A percentile compares a stretch with the other conserved stretches of the same genome.
These are phyloP conservation scores for Botrytis elliptica DNA, from an alignment of 2,329 filamentous ascomycete species.

Conservation along the genomic window DNA sequence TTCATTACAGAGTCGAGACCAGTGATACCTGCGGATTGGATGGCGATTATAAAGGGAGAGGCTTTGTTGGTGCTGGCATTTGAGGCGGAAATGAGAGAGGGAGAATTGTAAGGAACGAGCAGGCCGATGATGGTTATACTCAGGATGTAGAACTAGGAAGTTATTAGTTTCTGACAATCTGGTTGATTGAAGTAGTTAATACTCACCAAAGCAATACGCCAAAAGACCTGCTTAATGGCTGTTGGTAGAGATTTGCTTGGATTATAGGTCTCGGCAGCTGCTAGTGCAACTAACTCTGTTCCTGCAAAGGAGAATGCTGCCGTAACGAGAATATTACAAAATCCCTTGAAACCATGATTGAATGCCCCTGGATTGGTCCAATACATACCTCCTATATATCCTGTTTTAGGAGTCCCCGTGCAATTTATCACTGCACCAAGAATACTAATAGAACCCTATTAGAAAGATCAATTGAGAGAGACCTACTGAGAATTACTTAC, in stretches of 20 bases:
- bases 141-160: slow-evolving; percentile 73
- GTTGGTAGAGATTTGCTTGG: slow-evolving; percentile 78
- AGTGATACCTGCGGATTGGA: slow-evolving; percentile 76
- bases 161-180: slow-evolving; percentile 38
- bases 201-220: slow-evolving; percentile 76
- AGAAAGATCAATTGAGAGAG: neutral
- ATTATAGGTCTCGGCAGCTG: slow-evolving; percentile 76
- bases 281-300: slow-evolving; percentile 75
- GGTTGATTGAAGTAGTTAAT: slow-evolving; percentile 50
- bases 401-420: slow-evolving; percentile 70
- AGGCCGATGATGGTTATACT: slow-evolving; percentile 79
- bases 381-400: slow-evolving; percentile 78
- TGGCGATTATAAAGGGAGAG: slow-evolving; percentile 93
- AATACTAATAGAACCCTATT: slow-evolving; percentile 53
- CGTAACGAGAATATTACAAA: slow-evolving; percentile 74
- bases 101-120: slow-evolving; percentile 72
- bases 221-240: slow-evolving; percentile 94
- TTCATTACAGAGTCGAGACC: slow-evolving; percentile 90
- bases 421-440: slow-evolving; percentile 84
- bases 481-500: slow-evolving; percentile 47
- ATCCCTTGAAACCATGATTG: slow-evolving; percentile 76
- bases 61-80: slow-evolving; percentile 66
- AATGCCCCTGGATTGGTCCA: slow-evolving; percentile 81
- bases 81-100: slow-evolving; percentile 55
- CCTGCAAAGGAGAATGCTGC: slow-evolving; percentile 75